Base-by-base conservation (phyloP, 768 basidiomycete species). In the Boletales sp. region DNA sequence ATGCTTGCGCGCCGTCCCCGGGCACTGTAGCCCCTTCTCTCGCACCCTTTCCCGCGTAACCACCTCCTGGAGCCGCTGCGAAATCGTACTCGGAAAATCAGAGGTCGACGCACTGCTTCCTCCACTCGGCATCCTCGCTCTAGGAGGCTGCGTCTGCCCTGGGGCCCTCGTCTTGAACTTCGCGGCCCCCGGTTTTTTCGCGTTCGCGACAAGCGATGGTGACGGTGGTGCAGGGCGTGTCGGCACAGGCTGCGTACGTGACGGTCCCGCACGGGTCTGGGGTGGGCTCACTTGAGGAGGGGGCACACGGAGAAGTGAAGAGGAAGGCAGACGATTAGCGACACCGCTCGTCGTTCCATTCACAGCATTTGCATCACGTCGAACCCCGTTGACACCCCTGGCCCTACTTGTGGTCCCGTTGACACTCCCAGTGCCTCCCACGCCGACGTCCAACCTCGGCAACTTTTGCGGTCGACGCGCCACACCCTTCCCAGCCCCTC, bases 361-460 rank as follows among this genome's bases (percentile, higher is more conserved):
- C 24, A 27, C 24, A 27, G 24, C 24, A 27, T 27, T 27, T 27
- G 4, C 24, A 27, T 7, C 24, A 27, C 24, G 24, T 27, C 5
- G 24, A 27, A 27, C 24, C 24, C 24, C 24, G 24, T 7, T 27
- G 7, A 27, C 24, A 6, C 24, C 24, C 24, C 24, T 6, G 24
- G 4, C 24, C 24, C 24, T 6, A 27, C 24, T 27, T 27, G 4
- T 5, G 24, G 24, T 27, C 24, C 24, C 24, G 24, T 27, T 27
- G 24, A 27, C 24, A 27, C 24, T 27, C 24, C 24, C 32, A 29
- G 36, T 7, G 44, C 32, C 15, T 13, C 11, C 8, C 13, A 40
- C 56, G 10, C 34, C 40, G 9, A 21, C 17, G 41, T 58, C 52
- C 32, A 67, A 41, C 10, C 67, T 56, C 0, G 62, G 58, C 13